Conservation (phyloP, 2,329 filamentous ascomycete genomes). For the Fusarium staphyleae region DNA sequence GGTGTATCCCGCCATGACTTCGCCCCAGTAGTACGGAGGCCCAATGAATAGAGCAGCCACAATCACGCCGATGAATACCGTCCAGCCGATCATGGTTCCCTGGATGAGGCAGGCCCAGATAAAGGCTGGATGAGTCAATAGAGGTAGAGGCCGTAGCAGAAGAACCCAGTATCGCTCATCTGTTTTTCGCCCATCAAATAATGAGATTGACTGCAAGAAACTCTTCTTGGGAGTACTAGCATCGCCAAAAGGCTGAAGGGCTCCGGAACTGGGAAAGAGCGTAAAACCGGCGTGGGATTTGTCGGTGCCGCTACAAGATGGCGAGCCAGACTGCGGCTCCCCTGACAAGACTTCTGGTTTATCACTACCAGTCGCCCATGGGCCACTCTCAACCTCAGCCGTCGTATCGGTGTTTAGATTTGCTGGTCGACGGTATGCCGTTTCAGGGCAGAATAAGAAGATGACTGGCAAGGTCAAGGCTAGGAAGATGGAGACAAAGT, state of each 20-base stretch:
- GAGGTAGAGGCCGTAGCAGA: conserved; percentile 76
- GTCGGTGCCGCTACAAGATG: background rate
- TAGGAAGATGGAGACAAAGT: conserved; percentile 85
- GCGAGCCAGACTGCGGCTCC: conserved; percentile 7
- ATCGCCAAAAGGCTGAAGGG: conserved; percentile 47
- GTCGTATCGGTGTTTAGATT: conserved; percentile 73
- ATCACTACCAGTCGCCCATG: conserved; percentile 15
- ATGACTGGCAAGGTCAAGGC: conserved; percentile 73
- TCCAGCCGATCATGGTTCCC: conserved; percentile 93
- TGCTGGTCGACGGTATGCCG: conserved; percentile 73
- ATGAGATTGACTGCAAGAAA: conserved; percentile 66
- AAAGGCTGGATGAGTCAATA: conserved; percentile 85
- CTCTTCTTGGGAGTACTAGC: conserved; percentile 58
- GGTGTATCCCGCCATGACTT: conserved; percentile 83
- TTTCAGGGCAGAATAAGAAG: conserved; percentile 84
- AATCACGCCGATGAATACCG: conserved; percentile 87
- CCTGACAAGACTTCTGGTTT: conserved; percentile 14
- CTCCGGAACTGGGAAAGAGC: conserved; percentile 43
- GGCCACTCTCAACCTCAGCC: conserved; percentile 42
- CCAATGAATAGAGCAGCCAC: conserved; percentile 83
- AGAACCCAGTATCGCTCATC: conserved; percentile 74
- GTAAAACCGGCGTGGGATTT: conserved; percentile 38
- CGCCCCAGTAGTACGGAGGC: conserved; percentile 80
- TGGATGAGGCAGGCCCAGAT: conserved; percentile 82
- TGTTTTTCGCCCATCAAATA: conserved; percentile 84